phyloP scores from a whole-genome alignment of 257 asterid species.

The Fraxinus anomala region DNA sequence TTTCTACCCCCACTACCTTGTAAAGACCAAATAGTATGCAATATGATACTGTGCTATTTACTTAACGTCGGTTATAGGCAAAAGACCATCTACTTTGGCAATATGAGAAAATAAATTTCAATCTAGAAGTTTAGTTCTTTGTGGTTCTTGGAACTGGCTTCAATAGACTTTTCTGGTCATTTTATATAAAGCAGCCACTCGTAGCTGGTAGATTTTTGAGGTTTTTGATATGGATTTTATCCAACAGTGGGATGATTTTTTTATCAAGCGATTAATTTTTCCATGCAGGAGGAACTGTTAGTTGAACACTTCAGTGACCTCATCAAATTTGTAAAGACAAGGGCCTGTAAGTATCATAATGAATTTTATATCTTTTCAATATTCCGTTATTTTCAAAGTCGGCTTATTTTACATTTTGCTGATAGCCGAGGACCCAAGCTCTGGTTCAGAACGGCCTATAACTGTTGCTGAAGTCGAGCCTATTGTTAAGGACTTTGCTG shows the following conservation, averaged over 20 bases:
- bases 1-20: neutral
- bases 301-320: constrained; percentile 85
- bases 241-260: constrained; percentile 2
- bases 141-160: neutral
- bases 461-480: constrained; percentile 82
- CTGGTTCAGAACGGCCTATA: constrained; percentile 63
- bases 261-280: constrained; percentile 22
- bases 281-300: constrained; percentile 82
- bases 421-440: constrained; percentile 75
- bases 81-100: neutral
- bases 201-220: neutral
- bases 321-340: constrained; percentile 85
- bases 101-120: neutral
- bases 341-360: constrained; percentile 65
- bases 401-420: constrained; percentile 25
- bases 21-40: neutral
- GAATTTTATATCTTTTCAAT: neutral
- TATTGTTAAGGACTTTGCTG: constrained; percentile 84
- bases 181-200: neutral
- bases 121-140: neutral
- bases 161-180: neutral
- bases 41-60: neutral
- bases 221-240: neutral
- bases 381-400: neutral
- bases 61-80: neutral